Evolutionary conservation across 106 monocot genomes (phyloP).

Genomic region (Acorus calamus): DNA sequence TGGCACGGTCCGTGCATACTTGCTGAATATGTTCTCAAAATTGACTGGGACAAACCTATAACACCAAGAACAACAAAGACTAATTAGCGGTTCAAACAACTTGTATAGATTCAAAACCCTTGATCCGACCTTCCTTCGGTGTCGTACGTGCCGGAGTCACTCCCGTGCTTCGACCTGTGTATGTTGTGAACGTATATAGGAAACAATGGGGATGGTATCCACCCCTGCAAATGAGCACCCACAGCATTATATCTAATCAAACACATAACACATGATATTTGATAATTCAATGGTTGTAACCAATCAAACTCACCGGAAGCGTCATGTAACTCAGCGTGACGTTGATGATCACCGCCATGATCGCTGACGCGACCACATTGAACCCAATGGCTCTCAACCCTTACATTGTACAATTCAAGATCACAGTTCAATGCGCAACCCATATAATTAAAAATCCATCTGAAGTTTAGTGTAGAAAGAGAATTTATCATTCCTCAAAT

Average conservation of each 20-base stretch:
- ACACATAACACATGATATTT: too few relatives aligned
- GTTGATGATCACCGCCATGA: constrained; percentile 46
- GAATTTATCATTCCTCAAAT: too few relatives aligned
- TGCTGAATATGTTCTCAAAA: constrained; percentile 80
- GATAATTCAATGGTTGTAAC: too few relatives aligned
- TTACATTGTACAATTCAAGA: constrained; percentile 6
- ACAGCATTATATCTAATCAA: too few relatives aligned
- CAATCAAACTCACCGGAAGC: constrained; percentile 37
- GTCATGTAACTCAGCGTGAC: constrained; percentile 49
- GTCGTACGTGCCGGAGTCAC: constrained; percentile 73
- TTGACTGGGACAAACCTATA: constrained; percentile 52
- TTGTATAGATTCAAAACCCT: neutral
- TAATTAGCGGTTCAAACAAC: neutral
- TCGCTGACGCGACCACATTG: constrained; percentile 51
- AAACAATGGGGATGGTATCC: constrained; percentile 57
- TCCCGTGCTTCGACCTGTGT: constrained; percentile 69
- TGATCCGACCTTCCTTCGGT: constrained; percentile 56
- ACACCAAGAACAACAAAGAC: neutral
- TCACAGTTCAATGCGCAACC: neutral
- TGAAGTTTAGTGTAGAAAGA: neutral
- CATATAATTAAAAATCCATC: neutral
- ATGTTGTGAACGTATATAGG: constrained; percentile 69
- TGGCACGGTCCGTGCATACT: constrained; percentile 37
- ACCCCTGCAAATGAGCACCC: constrained; percentile 16
- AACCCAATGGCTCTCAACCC: constrained; percentile 66